Evolutionary conservation across 2,329 filamentous ascomycete species (phyloP).

Genomic region (Zymoseptoria brevis): DNA sequence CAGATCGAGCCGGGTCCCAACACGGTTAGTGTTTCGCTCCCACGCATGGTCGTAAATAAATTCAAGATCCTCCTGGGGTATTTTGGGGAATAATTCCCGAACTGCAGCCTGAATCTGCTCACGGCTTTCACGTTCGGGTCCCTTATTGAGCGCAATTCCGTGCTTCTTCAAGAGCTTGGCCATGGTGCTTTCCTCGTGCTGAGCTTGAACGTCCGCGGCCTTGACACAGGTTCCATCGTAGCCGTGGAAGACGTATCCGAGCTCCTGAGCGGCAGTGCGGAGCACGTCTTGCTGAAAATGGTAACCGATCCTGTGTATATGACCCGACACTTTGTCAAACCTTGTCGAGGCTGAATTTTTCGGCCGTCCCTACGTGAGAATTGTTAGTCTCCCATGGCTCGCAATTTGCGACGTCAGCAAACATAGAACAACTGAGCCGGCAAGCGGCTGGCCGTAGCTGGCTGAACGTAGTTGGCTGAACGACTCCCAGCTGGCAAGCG

Average conservation of each 20-base stretch:
- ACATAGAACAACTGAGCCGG: background rate
- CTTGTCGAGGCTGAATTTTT: constrained; percentile 14
- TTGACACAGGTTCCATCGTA: constrained; percentile 20
- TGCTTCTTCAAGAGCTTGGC: constrained; percentile 31
- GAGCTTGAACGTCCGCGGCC: constrained; percentile 17
- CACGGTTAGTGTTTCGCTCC: constrained; percentile 49
- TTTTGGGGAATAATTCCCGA: constrained; percentile 55
- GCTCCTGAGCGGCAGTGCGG: constrained; percentile 46
- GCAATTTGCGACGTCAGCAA: background rate
- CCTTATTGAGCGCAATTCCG: constrained; percentile 16
- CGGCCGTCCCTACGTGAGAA: constrained; percentile 15
- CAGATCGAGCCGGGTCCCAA: constrained; percentile 50
- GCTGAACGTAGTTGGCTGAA: background rate
- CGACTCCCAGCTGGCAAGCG: background rate
- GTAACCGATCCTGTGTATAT: constrained; percentile 55
- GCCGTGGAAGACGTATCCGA: constrained; percentile 33
- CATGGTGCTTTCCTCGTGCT: constrained; percentile 21
- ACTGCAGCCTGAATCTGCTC: constrained; percentile 52
- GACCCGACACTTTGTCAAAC: constrained; percentile 43
- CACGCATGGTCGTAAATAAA: constrained; percentile 54
- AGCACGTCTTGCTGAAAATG: constrained; percentile 56
- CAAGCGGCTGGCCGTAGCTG: constrained; percentile 1
- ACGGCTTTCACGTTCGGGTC: constrained; percentile 29
- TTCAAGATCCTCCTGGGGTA: constrained; percentile 50
- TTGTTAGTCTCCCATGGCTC: constrained; percentile 6